Base-by-base conservation (phyloP, 495 filamentous ascomycete species). In the Aspergillus bertholletiae region DNA sequence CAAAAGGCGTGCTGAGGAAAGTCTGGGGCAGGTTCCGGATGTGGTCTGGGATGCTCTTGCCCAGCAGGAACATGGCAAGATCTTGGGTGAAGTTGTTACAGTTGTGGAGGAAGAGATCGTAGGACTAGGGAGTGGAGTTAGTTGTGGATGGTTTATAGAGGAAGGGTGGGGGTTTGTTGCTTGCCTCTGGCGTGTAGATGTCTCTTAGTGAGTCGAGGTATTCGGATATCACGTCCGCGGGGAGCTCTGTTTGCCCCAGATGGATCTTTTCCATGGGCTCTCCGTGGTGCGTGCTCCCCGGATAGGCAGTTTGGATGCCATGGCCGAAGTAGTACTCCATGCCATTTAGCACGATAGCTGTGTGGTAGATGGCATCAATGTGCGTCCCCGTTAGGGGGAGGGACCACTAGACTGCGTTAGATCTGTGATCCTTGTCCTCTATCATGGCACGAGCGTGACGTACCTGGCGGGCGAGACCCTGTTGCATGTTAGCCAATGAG, bases 51-150 rank as follows among this genome's bases (percentile, higher is more conserved):
- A 98, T 97, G 9, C 88, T 85, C 62, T 84, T 88, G 20, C 94
- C 93, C n/a, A 96, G 74, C 2, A 97, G 76, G 54, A 98, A 97
- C 75, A 87, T 96, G 44, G 88, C 73, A 58, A 98, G 83, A 56
- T 97, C 94, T 63, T 97, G 92, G 5, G 90, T 88, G 69, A 98
- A 98, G 75, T 97, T 97, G 73, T 98, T 97, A 80, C 94, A 97
- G 64, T 98, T 98, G 63, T 96, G 92, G 34, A 87, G 75, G 67
- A 90, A 90, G 3, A 96, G 76, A 67, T 96, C 89, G 63, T 97
- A 97, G 0, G 88, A 90, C 87, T 91, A n/a, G 60, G 21, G 37
- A 26, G 28, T 20, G 28, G 11, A 4, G 20, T 24, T 35, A 34
- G 30, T 43, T 32, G 12, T 32, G 57, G 49, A 24, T 8, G 20